Evolutionary conservation across 768 basidiomycete genomes (phyloP).

Genomic region (Leccinum uliginosum): DNA sequence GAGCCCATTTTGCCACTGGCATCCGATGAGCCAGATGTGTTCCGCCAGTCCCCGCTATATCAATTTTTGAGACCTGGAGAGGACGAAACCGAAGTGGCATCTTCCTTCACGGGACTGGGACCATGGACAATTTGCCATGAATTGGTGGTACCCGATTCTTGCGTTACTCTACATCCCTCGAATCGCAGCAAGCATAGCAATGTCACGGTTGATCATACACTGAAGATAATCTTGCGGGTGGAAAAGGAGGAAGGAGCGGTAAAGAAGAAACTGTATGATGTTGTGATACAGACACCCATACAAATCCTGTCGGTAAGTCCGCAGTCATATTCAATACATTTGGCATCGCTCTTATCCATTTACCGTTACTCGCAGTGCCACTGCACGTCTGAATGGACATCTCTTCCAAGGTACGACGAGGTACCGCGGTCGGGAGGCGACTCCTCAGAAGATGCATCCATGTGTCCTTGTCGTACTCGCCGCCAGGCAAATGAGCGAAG

Average conservation of each 20-base stretch:
- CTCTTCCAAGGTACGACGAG: slow-evolving; percentile 71
- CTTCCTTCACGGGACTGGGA: slow-evolving; percentile 68
- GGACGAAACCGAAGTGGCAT: slow-evolving; percentile 53
- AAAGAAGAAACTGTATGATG: slow-evolving; percentile 80
- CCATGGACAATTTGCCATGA: slow-evolving; percentile 81
- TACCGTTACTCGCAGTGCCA: slow-evolving; percentile 49
- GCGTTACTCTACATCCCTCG: slow-evolving; percentile 63
- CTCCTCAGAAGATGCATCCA: slow-evolving; percentile 8
- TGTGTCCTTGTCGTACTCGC: slow-evolving; percentile 43
- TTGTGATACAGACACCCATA: slow-evolving; percentile 80
- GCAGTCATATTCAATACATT: not conserved
- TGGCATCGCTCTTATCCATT: not conserved
- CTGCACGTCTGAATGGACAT: slow-evolving; percentile 75
- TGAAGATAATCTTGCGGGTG: slow-evolving; percentile 81
- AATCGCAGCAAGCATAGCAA: slow-evolving; percentile 59
- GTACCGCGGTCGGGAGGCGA: slow-evolving; percentile 10
- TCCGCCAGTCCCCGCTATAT: slow-evolving; percentile 63
- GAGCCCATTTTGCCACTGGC: slow-evolving; percentile 74
- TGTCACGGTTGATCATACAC: slow-evolving; percentile 66
- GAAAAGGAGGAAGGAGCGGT: slow-evolving; percentile 71
- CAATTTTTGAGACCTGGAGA: slow-evolving; percentile 44
- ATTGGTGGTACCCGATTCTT: slow-evolving; percentile 65
- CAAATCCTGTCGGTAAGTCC: slow-evolving; percentile 78
- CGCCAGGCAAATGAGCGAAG: slow-evolving; percentile 11
- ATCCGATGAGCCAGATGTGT: slow-evolving; percentile 60